Base-by-base conservation (phyloP, 495 filamentous ascomycete species). In the Penicillium paxilli region DNA sequence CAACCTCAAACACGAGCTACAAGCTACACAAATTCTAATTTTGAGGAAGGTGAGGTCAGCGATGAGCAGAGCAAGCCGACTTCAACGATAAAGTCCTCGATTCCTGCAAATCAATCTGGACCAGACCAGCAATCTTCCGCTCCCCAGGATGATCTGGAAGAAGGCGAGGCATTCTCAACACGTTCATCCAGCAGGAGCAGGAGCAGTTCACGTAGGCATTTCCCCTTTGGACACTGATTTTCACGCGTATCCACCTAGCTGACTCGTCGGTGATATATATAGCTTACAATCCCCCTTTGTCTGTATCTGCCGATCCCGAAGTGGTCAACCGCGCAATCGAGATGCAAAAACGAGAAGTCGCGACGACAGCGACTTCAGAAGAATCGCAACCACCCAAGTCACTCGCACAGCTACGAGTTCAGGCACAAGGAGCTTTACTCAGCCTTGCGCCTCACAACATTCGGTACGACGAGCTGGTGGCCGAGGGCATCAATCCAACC, bases 1-100 rank as follows among this genome's bases (percentile, higher is more conserved):
- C 60, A 55, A 9, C 20, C 26, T 2, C 30, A 51, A 26, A 47
- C 16, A 1, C 46, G 51, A 32, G n/a, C 45, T 7, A 49, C 58
- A 8, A 49, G 47, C 7, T 32, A 44, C 0, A 50, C 64, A 22
- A 41, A 66, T 41, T 32, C 22, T 2, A 57, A 69, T 47, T 76
- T 80, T 26, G 89, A 94, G 55, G 89, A 92, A 60, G 88, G 87
- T 1, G 89, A 92, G 62, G 61, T 92, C 16, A 89, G 85, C 57
- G 88, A 91, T 54, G 78, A 75, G n/a, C 1, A 85, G 85, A 57
- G 79, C 41, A 3, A n/a, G 21, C 24, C 10, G 12, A 22, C 20
- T 24, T 20, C 26, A 12, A 23, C 7, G 12, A 47, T 12, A 26
- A 10, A 37, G 16, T 22, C 23, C n/a, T 30, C 44, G 24, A 28